A percentile compares a stretch with the other conserved stretches of the same genome.
Conservation (phyloP, 2,329 filamentous ascomycete species). For the Xylaria sp. region DNA sequence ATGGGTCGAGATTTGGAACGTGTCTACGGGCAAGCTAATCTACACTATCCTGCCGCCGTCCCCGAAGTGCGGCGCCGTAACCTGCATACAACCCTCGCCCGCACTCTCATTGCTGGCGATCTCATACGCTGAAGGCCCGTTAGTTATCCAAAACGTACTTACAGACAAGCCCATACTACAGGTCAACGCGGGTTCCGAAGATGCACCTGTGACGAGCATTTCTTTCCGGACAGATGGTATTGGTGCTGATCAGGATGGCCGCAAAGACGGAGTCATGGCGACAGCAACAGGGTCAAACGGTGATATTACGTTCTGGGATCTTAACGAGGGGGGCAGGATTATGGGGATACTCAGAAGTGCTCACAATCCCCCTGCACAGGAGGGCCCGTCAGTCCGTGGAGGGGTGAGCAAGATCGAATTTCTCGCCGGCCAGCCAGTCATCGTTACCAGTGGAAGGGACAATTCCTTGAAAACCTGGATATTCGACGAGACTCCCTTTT, state of each 20-base stretch:
- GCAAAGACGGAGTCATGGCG: constrained; percentile 88
- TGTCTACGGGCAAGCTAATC: constrained; percentile 87
- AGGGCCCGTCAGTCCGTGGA: constrained; percentile 62
- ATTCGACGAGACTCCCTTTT: constrained; percentile 90
- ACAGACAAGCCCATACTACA: constrained; percentile 73
- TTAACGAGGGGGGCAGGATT: constrained; percentile 85
- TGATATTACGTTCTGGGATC: constrained; percentile 94
- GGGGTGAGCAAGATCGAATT: constrained; percentile 91
- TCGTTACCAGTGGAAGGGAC: constrained; percentile 88
- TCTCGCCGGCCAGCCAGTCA: constrained; percentile 81
- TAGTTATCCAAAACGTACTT: constrained; percentile 81
- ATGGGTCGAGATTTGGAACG: constrained; percentile 94
- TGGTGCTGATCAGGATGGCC: constrained; percentile 85
- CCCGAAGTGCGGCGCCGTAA: constrained; percentile 76
- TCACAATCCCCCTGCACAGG: constrained; percentile 72
- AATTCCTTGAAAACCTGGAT: constrained; percentile 97
- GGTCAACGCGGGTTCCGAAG: constrained; percentile 66
- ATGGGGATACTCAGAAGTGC: constrained; percentile 86
- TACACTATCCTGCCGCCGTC: constrained; percentile 84
- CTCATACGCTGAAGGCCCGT: constrained; percentile 77
- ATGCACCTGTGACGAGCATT: constrained; percentile 75
- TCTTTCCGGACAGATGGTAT: constrained; percentile 88
- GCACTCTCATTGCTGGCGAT: constrained; percentile 85
- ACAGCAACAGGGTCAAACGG: constrained; percentile 79
- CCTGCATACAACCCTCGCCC: constrained; percentile 80